A percentile compares a stretch with the other conserved stretches of the same genome.
Evolutionary conservation across 805 yeast genomes (phyloP).

Genomic region (Debaryomyces maramus): DNA sequence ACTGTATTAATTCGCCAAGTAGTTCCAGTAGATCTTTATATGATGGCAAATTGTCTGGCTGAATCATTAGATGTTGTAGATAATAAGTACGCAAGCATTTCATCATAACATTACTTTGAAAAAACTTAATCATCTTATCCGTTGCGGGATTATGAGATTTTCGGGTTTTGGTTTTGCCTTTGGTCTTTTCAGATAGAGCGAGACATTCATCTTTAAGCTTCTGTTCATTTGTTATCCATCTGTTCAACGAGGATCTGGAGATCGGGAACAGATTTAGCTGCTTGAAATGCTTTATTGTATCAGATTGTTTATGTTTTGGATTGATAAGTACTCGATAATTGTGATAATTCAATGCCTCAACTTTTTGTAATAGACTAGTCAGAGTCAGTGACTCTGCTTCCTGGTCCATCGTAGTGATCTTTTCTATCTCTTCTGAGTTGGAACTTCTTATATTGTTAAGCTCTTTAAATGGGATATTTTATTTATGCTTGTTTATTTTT

Average conservation of each 20-base stretch:
- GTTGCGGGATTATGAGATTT: slow-evolving; percentile 6
- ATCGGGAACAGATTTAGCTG: slow-evolving; percentile 11
- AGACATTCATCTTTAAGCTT: slow-evolving; percentile 11
- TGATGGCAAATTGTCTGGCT: slow-evolving; percentile 6
- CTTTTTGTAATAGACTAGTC: slow-evolving; percentile 13
- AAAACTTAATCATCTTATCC: slow-evolving; percentile 7
- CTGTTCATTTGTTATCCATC: slow-evolving; percentile 17
- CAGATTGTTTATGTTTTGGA: slow-evolving; percentile 19
- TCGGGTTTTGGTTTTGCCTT: slow-evolving; percentile 5
- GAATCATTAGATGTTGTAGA: slow-evolving; percentile 8
- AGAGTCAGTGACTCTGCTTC: slow-evolving; percentile 4
- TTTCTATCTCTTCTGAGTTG: neutral
- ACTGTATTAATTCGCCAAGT: slow-evolving; percentile 9
- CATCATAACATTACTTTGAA: slow-evolving; percentile 7
- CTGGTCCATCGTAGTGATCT: slow-evolving; percentile 6
- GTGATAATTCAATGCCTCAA: slow-evolving; percentile 20
- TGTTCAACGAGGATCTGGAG: slow-evolving; percentile 16
- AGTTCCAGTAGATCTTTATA: slow-evolving; percentile 7
- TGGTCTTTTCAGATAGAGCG: slow-evolving; percentile 5
- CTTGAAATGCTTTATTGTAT: slow-evolving; percentile 18
- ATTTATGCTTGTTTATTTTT: neutral
- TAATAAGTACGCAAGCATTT: slow-evolving; percentile 10
- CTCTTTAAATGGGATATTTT: slow-evolving; percentile 1
- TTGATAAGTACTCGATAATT: slow-evolving; percentile 15
- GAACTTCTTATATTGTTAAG: neutral